Evolutionary conservation across 257 asterid genomes (phyloP), one percentile per base, ranked within the genome.

Genomic region (Solanum dulcamara): DNA sequence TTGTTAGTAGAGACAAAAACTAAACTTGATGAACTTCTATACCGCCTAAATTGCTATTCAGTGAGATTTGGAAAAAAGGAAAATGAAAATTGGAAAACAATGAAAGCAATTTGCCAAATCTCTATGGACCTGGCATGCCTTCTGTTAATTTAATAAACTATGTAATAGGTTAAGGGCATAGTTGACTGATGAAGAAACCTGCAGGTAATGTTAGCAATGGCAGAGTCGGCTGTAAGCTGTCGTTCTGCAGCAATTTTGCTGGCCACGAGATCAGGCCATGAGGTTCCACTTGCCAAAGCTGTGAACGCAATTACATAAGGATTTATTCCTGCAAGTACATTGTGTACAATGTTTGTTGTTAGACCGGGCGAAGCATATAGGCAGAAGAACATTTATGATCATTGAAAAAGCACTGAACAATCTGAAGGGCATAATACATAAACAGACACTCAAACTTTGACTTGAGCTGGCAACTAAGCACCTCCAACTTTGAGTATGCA

Each of bases 201-300:
- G 98, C 98, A 96, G 88, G 98, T 94, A 88, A 94, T 94, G 89
- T 96, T 96, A 64, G 99, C 99, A 68, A 96, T 93, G 87, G 98
- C 99, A 53, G 99, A 96, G 88, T 96, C 99, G 0, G 98, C 98
- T 70, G 99, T 93, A 11, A 94, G 83, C 91, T 96, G 99, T 66
- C 98, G 87, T 85, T 96, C 99, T 33, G 98, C 98, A 67, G 99
- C 99, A 89, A 96, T 96, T 91, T 94, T 96, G 93, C 99, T 96
- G 3, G 98, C 98, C 32, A 96, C 98, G 88, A 96, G 88, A 92
- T 96, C 99, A 1, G 98, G 99, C 98, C 98, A 96, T 7, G 98
- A 96, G 67, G 98, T 96, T 81, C 98, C 99, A 74, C 92, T 94
- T 2, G 98, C 98, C 87, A 96, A 89, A 71, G 98, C 98, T 46